A percentile compares a stretch with the other conserved stretches of the same genome.
Evolutionary conservation across 768 basidiomycete genomes (phyloP).

Genomic region (Hortiboletus campestris): DNA sequence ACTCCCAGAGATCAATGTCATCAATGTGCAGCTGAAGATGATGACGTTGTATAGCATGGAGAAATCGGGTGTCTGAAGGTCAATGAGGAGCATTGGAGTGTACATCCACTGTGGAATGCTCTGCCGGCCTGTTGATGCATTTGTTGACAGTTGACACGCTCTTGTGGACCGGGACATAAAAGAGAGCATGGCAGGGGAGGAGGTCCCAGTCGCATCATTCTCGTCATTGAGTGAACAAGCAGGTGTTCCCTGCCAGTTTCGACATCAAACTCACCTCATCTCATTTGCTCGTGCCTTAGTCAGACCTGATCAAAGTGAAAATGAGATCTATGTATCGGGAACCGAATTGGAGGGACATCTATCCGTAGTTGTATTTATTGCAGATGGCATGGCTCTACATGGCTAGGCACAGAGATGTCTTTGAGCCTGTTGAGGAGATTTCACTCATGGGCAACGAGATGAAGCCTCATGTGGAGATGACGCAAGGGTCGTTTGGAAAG

Average conservation of each 20-base stretch:
- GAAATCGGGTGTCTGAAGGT: conserved; percentile 98
- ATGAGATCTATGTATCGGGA: conserved; percentile 30
- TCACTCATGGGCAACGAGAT: conserved; percentile 34
- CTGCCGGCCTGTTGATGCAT: neutral
- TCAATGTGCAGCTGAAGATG: conserved; percentile 88
- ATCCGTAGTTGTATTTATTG: conserved; percentile 67
- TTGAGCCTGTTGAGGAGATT: conserved; percentile 47
- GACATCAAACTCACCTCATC: conserved; percentile 25
- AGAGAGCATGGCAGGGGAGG: conserved; percentile 79
- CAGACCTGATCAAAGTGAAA: conserved; percentile 35
- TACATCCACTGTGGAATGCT: conserved; percentile 53
- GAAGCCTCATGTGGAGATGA: conserved; percentile 19
- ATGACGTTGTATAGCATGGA: conserved; percentile 99
- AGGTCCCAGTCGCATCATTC: conserved; percentile 64
- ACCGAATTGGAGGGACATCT: conserved; percentile 58
- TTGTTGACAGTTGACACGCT: neutral
- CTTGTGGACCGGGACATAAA: conserved; percentile 29
- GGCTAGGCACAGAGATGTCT: conserved; percentile 57
- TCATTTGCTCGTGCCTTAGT: conserved; percentile 35
- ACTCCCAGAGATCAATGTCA: conserved; percentile 91
- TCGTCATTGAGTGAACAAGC: conserved; percentile 16
- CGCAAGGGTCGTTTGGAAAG: conserved; percentile 23
- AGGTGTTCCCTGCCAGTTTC: conserved; percentile 1
- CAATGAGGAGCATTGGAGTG: conserved; percentile 77
- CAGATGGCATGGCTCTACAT: conserved; percentile 62